These are phyloP conservation scores for Protomyces inundatus DNA, from an alignment of 1,139 yeast species.

Conservation along the genomic window DNA sequence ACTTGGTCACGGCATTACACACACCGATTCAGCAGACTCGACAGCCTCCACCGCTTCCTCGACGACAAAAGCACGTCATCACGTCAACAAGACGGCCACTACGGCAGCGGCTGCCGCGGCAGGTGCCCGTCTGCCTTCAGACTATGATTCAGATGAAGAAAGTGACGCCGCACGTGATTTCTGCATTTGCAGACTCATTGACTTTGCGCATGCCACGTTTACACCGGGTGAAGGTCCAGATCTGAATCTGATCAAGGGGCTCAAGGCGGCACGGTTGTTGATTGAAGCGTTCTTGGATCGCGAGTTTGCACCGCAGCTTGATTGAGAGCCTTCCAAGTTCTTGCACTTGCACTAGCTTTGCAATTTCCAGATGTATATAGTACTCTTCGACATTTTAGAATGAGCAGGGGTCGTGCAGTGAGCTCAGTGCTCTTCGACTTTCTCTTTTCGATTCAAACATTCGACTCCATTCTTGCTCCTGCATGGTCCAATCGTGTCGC, in stretches of 20 bases:
- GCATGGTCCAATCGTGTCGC: background rate
- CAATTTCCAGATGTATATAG: no score
- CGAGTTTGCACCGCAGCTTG: background rate
- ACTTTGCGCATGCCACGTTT: constrained; percentile 79
- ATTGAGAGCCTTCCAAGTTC: background rate
- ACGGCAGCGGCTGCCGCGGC: no score
- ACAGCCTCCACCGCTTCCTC: background rate
- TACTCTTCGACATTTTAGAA: no score
- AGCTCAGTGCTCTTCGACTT: background rate
- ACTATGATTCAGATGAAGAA: constrained; percentile 7
- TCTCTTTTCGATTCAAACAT: background rate
- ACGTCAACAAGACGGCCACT: background rate
- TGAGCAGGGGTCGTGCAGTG: no score
- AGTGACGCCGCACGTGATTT: constrained; percentile 15
- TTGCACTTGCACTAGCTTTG: no score
- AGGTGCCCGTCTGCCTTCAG: background rate
- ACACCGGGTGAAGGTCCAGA: constrained; percentile 65
- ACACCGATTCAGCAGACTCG: background rate
- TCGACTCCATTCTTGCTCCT: background rate
- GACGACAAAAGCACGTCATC: background rate
- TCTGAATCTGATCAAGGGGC: constrained; percentile 60
- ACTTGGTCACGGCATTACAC: constrained; percentile 8
- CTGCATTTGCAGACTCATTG: constrained; percentile 49
- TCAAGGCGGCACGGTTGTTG: constrained; percentile 13
- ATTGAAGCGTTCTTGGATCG: constrained; percentile 3